Conservation (phyloP, 495 filamentous ascomycete species). For the Oleoguttula mirabilis region DNA sequence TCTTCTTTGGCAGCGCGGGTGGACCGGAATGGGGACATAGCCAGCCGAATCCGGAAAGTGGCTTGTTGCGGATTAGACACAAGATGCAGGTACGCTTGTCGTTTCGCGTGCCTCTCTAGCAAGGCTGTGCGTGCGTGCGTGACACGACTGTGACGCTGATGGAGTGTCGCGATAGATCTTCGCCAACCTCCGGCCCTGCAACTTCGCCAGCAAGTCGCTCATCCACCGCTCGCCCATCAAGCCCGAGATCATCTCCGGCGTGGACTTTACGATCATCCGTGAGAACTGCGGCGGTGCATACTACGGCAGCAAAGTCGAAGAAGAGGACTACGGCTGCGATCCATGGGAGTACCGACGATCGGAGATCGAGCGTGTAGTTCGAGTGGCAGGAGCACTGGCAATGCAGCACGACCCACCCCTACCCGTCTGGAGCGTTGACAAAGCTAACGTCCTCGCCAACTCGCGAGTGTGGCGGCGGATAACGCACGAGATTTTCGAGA, state of each 20-base stretch:
- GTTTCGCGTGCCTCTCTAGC: not conserved
- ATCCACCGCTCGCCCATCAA: constrained; percentile 35
- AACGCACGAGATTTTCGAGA: constrained; percentile 35
- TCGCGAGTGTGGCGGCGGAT: constrained; percentile 40
- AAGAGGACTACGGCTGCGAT: constrained; percentile 32
- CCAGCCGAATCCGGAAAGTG: constrained; percentile 37
- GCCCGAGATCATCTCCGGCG: constrained; percentile 36
- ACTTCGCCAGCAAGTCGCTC: constrained; percentile 32
- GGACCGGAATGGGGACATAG: constrained; percentile 40
- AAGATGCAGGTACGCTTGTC: constrained; percentile 29
- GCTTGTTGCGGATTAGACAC: constrained; percentile 36
- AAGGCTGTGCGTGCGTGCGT: too few species aligned
- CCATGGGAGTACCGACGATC: constrained; percentile 36
- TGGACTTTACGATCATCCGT: constrained; percentile 39
- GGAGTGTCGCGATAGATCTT: constrained; percentile 30
- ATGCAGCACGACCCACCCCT: constrained; percentile 35
- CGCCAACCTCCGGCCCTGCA: constrained; percentile 40
- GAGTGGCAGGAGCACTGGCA: constrained; percentile 37
- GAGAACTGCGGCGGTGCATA: constrained; percentile 45
- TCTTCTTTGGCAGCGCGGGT: constrained; percentile 39
- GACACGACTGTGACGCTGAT: too few species aligned
- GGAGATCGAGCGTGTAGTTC: constrained; percentile 39
- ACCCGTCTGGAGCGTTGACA: constrained; percentile 35
- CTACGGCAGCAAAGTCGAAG: constrained; percentile 40
- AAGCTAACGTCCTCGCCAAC: constrained; percentile 41